Evolutionary conservation across 257 asterid species (phyloP).

Genomic region (Scutellaria barbata): DNA sequence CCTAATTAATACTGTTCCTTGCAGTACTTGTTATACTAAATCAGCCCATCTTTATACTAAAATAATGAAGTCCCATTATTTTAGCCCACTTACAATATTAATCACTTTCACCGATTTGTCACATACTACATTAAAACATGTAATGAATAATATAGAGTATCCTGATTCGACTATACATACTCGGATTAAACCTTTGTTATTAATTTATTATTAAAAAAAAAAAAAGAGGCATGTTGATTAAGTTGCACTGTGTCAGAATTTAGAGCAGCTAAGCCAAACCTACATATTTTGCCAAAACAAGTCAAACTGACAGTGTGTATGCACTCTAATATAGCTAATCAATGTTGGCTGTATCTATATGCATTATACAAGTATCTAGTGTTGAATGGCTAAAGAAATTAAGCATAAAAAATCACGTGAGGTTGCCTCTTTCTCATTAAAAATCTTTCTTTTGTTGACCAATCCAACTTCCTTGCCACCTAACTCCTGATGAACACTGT

Average conservation of each 20-base stretch:
- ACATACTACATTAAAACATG: no score
- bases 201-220: no score
- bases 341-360: constrained; percentile 15
- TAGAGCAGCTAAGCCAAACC: not conserved
- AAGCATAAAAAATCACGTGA: constrained; percentile 46
- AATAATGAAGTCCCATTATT: not conserved
- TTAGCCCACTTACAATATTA: no score
- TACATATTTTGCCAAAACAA: constrained; percentile 34
- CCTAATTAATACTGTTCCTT: not conserved
- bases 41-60: not conserved
- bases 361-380: constrained; percentile 19
- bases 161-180: no score
- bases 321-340: constrained; percentile 30
- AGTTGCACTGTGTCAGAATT: not conserved
- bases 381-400: constrained; percentile 20
- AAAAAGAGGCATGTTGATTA: not conserved
- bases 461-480: constrained; percentile 40
- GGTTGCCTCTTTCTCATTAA: constrained; percentile 42
- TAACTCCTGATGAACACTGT: constrained; percentile 39
- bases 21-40: not conserved
- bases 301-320: constrained; percentile 36
- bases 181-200: no score
- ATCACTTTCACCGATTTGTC: no score
- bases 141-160: no score
- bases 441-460: constrained; percentile 59